Evolutionary conservation across 1,139 yeast species (phyloP).

Genomic region (Neolecta irregularis): DNA sequence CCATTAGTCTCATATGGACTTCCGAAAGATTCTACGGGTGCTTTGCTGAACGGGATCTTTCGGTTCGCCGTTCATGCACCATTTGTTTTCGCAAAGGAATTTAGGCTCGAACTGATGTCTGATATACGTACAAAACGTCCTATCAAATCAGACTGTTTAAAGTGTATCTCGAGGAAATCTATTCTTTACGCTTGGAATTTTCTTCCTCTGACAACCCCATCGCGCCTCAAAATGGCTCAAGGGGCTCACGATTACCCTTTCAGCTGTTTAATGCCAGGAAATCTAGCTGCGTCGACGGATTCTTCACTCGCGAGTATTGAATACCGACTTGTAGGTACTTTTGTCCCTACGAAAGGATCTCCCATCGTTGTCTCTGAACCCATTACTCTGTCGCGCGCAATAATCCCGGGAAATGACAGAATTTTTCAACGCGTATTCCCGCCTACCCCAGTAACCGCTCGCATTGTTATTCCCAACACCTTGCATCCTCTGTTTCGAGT

Average conservation of each 20-base stretch:
- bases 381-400: constrained; percentile 59
- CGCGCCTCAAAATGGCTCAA: constrained; percentile 36
- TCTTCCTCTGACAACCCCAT: constrained; percentile 38
- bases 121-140: constrained; percentile 51
- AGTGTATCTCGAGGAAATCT: constrained; percentile 39
- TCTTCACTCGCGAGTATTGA: constrained; percentile 41
- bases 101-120: constrained; percentile 54
- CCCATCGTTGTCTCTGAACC: constrained; percentile 44
- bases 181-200: constrained; percentile 85
- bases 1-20: constrained; percentile 75
- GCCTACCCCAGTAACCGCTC: constrained; percentile 80
- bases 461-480: constrained; percentile 75
- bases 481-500: constrained; percentile 76
- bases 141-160: constrained; percentile 37
- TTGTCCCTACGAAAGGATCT: constrained; percentile 24
- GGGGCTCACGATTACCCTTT: constrained; percentile 85
- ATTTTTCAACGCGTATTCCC: constrained; percentile 86
- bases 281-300: constrained; percentile 66
- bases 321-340: constrained; percentile 60
- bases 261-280: constrained; percentile 80
- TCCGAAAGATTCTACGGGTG: constrained; percentile 68
- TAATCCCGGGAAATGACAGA: constrained; percentile 67
- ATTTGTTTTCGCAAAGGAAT: constrained; percentile 34
- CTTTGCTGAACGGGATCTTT: constrained; percentile 62
- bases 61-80: constrained; percentile 22